Percentiles rank a stretch among this genome's conserved stretches.
phyloP scores from a whole-genome alignment of 2,329 filamentous ascomycete genomes.

The Fusarium hainanense region DNA sequence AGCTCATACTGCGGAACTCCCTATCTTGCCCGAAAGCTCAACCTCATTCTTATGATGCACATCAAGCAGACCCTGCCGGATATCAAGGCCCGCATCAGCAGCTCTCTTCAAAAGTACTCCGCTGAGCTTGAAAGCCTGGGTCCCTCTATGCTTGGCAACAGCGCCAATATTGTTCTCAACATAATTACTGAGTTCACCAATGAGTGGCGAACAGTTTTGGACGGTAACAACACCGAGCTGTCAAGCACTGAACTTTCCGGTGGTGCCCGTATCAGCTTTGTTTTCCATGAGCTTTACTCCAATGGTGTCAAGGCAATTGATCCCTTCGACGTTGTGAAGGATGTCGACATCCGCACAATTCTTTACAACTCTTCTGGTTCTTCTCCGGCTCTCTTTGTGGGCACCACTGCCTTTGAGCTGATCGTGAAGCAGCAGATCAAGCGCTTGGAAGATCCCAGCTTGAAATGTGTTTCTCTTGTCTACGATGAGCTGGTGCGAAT shows the following conservation, averaged over 20 bases:
- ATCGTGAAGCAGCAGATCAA: slow-evolving; percentile 99
- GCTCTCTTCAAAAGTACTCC: slow-evolving; percentile 91
- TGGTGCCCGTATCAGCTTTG: slow-evolving; percentile 97
- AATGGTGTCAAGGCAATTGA: slow-evolving; percentile 98
- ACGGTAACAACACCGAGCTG: slow-evolving; percentile 95
- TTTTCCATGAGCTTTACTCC: slow-evolving; percentile 98
- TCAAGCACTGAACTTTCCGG: slow-evolving; percentile 95
- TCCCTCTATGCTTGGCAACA: slow-evolving; percentile 95
- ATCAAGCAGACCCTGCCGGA: slow-evolving; percentile 99
- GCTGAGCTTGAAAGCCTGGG: slow-evolving; percentile 84
- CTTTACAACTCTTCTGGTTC: slow-evolving; percentile 99
- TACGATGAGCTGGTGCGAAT: slow-evolving; percentile 98
- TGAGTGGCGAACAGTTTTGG: slow-evolving; percentile 94
- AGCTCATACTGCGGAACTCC: slow-evolving; percentile 98
- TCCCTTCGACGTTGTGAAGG: slow-evolving; percentile 97
- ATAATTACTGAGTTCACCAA: slow-evolving; percentile 99
- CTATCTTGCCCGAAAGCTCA: slow-evolving; percentile 95
- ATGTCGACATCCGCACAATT: slow-evolving; percentile 95
- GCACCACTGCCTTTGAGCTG: slow-evolving; percentile 96
- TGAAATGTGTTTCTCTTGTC: slow-evolving; percentile 97
- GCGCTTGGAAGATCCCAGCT: slow-evolving; percentile 91
- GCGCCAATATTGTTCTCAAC: slow-evolving; percentile 94
- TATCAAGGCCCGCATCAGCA: slow-evolving; percentile 96
- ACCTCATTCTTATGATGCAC: slow-evolving; percentile 99
- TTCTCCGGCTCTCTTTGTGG: slow-evolving; percentile 94